Base-by-base conservation (phyloP, 2,329 filamentous ascomycete genomes). In the Microdochium bolleyi region DNA sequence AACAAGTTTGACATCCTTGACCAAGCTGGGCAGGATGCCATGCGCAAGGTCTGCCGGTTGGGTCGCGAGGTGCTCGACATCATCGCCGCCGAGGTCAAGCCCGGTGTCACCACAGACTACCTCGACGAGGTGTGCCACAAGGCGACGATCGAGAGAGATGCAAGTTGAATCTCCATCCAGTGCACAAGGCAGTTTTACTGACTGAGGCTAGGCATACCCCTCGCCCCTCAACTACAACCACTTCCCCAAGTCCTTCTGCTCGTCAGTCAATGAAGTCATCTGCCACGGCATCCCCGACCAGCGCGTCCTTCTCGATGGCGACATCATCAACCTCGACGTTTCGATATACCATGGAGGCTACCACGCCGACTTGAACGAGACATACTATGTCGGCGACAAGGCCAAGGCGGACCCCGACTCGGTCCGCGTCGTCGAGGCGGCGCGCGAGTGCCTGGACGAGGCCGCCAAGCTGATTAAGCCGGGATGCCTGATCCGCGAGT, bases 231-330 rank as follows among this genome's bases (percentile, higher is more conserved):
- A 96, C 74, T 97, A 97, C 73, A 88, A 89, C 75, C 79, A 92
- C 70, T 99, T 97, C 73, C 94, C 94, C 59, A 99, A 99, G 74
- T 99, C 94, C 0, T 89, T 96, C 57, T 99, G 94, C 73, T 97
- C 92, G 2, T 97, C 92, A 2, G 74, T 89, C 50, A 99, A 99
- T 75, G 94, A 99, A 72, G 88, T 96, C 58, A 97, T 99, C 69
- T 99, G 94, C 75, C 94, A 99, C 76, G 94, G 94, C 51, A 99
- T 99, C 58, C 94, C 94, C 16, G 94, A 99, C 65, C 84, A 95
- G 68, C 84, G 94, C 52, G 78, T 88, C 8, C 79, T 99, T 1
- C 73, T 90, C 57, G 92, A 99, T 61, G 94, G 94, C 56, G 94
- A 99, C 64, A 97, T 99, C 59, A 75, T 99, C 64, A 99, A 99